Evolutionary conservation across 2,329 filamentous ascomycete genomes (phyloP), one percentile per base, ranked within the genome.

Genomic region (Raffaelea arxii): DNA sequence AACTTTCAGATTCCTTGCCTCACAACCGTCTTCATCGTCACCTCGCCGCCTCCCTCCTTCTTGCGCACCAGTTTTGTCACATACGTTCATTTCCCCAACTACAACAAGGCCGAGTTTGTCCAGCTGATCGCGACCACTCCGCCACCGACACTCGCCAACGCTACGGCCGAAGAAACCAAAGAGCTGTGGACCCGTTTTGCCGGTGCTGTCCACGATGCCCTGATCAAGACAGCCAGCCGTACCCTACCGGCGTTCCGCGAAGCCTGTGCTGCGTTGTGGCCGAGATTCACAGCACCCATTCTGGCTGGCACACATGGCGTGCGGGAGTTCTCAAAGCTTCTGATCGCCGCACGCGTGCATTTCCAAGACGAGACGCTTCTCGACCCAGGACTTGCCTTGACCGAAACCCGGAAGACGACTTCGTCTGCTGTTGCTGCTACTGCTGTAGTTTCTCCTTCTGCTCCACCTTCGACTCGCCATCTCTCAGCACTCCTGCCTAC

Each of bases 131-230:
- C 81, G n/a, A 67, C 72, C 6, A 67, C 64, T 3, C 68, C 69
- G 2, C 68, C 71, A 0, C 49, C 57, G 2, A 49, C 66, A 11
- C 71, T 68, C 54, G 66, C 61, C 57, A 80, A 70, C 65, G 80
- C 68, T 21, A 70, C 67, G 2, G 54, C 61, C 41, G 64, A 68
- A 41, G 75, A 79, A 49, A 83, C 83, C 10, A 61, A 66, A 22
- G 84, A 84, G 64, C 75, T 91, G 16, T 92, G 86, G 84, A 70
- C 78, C 14, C 81, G 88, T 39, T 97, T 94, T 68, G 79, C 83
- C 51, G 79, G 79, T 42, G 86, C 87, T 4, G 80, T 95, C 14
- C 92, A 94, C 72, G 92, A 98, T 60, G 81, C 90, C 1, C 72
- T 97, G 12, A 80, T 84, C 42, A 86, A 84, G 52, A 80, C 87